phyloP scores from a whole-genome alignment of 176 grass and related monocot genomes.

The Musa troglodytarum region DNA sequence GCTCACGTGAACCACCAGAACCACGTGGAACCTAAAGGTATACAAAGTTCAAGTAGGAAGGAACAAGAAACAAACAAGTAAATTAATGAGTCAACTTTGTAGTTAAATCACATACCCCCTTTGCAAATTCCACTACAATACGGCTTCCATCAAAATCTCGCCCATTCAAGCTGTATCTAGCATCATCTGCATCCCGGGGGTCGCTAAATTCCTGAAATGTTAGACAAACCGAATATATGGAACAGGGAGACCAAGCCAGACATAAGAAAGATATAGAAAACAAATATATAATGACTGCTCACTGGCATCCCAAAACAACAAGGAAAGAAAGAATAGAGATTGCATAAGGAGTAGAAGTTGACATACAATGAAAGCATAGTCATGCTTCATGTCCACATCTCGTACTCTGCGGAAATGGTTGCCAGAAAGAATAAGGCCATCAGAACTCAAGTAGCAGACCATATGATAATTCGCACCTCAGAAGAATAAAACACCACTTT shows the following conservation, averaged over 20 bases:
- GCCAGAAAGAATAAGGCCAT: slow-evolving; percentile 77
- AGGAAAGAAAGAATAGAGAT: background rate
- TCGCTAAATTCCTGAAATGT: slow-evolving; percentile 71
- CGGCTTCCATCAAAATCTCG: slow-evolving; percentile 91
- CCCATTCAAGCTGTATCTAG: slow-evolving; percentile 77
- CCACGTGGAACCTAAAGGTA: slow-evolving; percentile 33
- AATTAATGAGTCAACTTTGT: too few relatives aligned
- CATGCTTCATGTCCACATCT: slow-evolving; percentile 98
- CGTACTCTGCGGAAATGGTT: slow-evolving; percentile 97
- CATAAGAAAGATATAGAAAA: too few relatives aligned
- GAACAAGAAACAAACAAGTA: too few relatives aligned
- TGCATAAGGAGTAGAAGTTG: background rate
- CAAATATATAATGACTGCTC: background rate
- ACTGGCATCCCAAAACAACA: background rate
- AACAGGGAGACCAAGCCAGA: background rate
- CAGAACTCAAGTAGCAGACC: slow-evolving; percentile 40
- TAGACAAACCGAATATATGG: background rate
- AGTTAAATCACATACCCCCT: slow-evolving; percentile 45
- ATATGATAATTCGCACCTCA: slow-evolving; percentile 31
- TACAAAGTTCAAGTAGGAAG: too few relatives aligned
- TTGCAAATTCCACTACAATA: slow-evolving; percentile 85
- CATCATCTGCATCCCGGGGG: slow-evolving; percentile 90
- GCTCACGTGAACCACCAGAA: slow-evolving; percentile 66
- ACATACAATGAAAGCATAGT: slow-evolving; percentile 98
- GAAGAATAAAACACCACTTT: slow-evolving; percentile 24